Evolutionary conservation across 768 basidiomycete genomes (phyloP), one percentile per base, ranked within the genome.

Genomic region (Boletus sp.): DNA sequence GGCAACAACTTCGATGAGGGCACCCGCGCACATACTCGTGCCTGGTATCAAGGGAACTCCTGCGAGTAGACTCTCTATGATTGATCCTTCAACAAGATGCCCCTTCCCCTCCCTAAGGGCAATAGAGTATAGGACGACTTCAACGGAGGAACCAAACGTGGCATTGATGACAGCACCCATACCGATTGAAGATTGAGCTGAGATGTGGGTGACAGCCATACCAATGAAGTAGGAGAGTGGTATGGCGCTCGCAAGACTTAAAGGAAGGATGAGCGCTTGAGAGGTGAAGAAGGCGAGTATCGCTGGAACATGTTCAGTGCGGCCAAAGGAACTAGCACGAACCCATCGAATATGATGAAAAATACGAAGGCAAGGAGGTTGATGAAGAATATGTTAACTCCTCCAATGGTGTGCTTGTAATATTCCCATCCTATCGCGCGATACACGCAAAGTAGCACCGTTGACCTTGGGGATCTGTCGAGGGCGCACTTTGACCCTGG

Each of bases 91-190:
- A 1, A 98, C 97, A 14, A 99, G 83, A 66, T 87, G 86, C 0
- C 96, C 96, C 73, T 95, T 98, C 45, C 86, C 83, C 67, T 94
- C 84, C n/a, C 84, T 89, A 35, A 99, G 78, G 18, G 94, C 94
- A 63, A 98, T 92, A 33, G 76, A 76, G 68, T 99, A 99, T 1
- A 99, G 82, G 62, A 99, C 82, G 66, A 99, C 91, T 75, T 99
- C 97, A 68, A 99, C 92, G 70, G 98, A 86, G 18, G 92, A 94
- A 71, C 97, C 97, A 66, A 99, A 99, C 2, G 94, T 94, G 2
- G 97, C 97, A 70, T 99, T 99, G 79, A 99, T 98, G 64, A 98
- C 96, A 2, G 97, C 97, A 61, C 97, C 97, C 94, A 98, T 97
- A 7, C 97, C 97, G 59, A 99, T 99, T 2, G 91, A 94, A 0